Conservation (phyloP, 345 rosid genomes). For the Erodium maritimum region DNA sequence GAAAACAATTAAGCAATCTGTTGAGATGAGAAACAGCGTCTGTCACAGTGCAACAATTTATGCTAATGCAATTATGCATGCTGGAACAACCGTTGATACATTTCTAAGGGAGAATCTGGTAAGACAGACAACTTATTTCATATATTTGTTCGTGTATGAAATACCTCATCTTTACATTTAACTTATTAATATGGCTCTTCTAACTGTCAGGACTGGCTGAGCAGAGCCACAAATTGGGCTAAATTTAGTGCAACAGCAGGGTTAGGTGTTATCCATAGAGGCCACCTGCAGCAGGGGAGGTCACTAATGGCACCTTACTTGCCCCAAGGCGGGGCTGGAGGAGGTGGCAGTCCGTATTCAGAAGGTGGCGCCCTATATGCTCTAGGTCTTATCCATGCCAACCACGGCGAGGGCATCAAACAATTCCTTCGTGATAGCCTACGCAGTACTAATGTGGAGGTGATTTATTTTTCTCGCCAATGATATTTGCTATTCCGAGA, state of each 20-base stretch:
- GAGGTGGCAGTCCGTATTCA: conserved; percentile 95
- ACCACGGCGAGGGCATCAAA: conserved; percentile 98
- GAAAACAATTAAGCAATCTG: conserved; percentile 95
- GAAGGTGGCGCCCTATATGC: conserved; percentile 99
- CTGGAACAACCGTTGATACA: conserved; percentile 99
- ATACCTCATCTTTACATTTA: no score
- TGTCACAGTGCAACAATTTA: conserved; percentile 98
- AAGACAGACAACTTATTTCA: conserved; percentile 4
- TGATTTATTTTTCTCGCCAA: conserved; percentile 10
- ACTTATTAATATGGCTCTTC: no score
- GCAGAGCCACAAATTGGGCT: conserved; percentile 99
- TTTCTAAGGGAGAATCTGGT: conserved; percentile 97
- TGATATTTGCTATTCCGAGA: no score
- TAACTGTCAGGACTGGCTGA: conserved; percentile 80
- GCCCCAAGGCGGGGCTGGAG: conserved; percentile 94
- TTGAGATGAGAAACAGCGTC: conserved; percentile 96
- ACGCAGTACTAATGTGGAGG: conserved; percentile 88
- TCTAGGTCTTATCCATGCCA: conserved; percentile 94
- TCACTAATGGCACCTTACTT: conserved; percentile 96
- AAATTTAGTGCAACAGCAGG: conserved; percentile 99
- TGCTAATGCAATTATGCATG: conserved; percentile 99
- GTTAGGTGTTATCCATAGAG: conserved; percentile 96
- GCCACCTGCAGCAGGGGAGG: conserved; percentile 94
- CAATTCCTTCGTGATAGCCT: conserved; percentile 91
- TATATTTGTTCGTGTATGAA: not conserved